Percentiles rank a stretch among this genome's conserved stretches.
phyloP scores from a whole-genome alignment of 768 basidiomycete species.

The Gloeophyllum trabeum region DNA sequence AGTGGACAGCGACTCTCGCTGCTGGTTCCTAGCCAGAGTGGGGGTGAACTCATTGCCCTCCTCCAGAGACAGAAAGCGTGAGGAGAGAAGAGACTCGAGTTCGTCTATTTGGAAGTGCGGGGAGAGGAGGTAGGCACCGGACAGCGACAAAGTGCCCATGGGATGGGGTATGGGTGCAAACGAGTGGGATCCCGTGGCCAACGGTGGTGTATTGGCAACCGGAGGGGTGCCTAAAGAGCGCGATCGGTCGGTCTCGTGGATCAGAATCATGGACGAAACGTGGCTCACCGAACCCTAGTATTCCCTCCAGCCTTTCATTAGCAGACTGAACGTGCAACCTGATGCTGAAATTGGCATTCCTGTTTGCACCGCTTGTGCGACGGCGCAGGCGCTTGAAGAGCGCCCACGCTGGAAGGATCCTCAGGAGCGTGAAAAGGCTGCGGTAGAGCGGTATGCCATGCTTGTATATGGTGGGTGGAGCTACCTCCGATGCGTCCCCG shows the following conservation, averaged over 20 bases:
- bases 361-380: conserved; percentile 22
- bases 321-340: conserved; percentile 31
- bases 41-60: conserved; percentile 60
- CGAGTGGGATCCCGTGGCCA: conserved; percentile 39
- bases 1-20: conserved; percentile 40
- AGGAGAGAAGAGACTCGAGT: conserved; percentile 65
- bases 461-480: conserved; percentile 74
- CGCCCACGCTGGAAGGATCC: conserved; percentile 70
- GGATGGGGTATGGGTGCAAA: conserved; percentile 66
- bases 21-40: conserved; percentile 55
- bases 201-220: conserved; percentile 25
- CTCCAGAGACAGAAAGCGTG: conserved; percentile 59
- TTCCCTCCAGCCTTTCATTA: conserved; percentile 11
- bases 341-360: conserved; percentile 35
- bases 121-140: conserved; percentile 50
- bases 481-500: conserved; percentile 29
- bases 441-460: conserved; percentile 76
- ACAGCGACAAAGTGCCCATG: conserved; percentile 48
- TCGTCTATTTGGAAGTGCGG: conserved; percentile 70
- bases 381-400: conserved; percentile 49
- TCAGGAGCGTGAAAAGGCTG: conserved; percentile 60
- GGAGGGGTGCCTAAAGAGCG: conserved; percentile 23
- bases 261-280: neutral
- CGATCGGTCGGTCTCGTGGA: neutral
- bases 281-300: conserved; percentile 29